Evolutionary conservation across 805 yeast genomes (phyloP).

Genomic region (Saccharomycopsis sp.): DNA sequence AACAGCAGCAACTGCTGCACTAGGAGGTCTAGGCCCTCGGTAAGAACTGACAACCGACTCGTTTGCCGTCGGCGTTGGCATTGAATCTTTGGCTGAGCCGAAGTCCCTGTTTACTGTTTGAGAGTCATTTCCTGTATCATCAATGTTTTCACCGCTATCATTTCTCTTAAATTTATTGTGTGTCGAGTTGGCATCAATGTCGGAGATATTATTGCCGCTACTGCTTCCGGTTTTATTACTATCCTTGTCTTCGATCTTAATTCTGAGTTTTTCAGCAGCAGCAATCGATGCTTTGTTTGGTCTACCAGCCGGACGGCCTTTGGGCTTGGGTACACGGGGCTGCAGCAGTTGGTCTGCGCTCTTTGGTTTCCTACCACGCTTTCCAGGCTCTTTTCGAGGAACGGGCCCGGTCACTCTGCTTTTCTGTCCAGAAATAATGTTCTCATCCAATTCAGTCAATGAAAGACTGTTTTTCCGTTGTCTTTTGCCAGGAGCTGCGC

Average conservation of each 20-base stretch:
- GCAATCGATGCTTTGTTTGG: neutral
- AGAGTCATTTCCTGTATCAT: neutral
- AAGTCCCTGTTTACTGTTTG: neutral
- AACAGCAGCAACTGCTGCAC: slow-evolving; percentile 5
- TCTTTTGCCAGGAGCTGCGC: neutral
- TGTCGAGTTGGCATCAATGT: neutral
- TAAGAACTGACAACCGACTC: slow-evolving; percentile 1
- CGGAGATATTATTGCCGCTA: neutral
- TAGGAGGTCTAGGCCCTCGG: slow-evolving; percentile 19
- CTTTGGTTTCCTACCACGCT: slow-evolving; percentile 1
- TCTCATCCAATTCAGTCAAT: neutral
- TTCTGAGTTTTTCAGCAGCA: neutral
- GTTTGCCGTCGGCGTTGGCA: neutral
- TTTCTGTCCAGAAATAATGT: neutral
- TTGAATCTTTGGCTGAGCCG: neutral
- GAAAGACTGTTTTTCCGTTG: neutral
- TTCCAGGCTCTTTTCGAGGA: neutral
- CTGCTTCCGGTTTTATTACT: neutral
- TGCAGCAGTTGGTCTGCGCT: neutral
- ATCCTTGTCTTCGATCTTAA: neutral
- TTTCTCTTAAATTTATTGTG: neutral
- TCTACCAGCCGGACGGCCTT: neutral
- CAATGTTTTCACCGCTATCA: neutral
- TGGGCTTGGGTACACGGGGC: neutral
- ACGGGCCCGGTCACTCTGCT: neutral